These are phyloP conservation scores for Yarrowia alimentaria DNA, from an alignment of 805 yeast genomes.

Conservation along the genomic window DNA sequence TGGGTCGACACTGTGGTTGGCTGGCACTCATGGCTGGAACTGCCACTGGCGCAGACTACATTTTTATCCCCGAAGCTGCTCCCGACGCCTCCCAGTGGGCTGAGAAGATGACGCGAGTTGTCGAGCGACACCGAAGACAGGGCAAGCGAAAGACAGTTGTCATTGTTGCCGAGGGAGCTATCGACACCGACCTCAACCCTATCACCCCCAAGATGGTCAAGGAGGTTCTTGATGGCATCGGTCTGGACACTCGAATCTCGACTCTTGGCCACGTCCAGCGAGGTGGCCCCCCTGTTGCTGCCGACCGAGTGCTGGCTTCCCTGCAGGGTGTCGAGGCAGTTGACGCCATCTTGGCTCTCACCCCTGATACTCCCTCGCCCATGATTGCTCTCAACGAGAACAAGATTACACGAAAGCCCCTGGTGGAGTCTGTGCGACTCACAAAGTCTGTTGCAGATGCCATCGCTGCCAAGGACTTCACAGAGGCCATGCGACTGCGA, in stretches of 20 bases:
- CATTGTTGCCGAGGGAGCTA: slow-evolving; percentile 97
- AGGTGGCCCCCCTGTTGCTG: slow-evolving; percentile 98
- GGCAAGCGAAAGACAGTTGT: slow-evolving; percentile 95
- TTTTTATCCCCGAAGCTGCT: slow-evolving; percentile 93
- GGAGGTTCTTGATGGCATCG: slow-evolving; percentile 68
- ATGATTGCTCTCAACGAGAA: slow-evolving; percentile 88
- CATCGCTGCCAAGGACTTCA: slow-evolving; percentile 73
- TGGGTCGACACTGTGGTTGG: slow-evolving; percentile 99
- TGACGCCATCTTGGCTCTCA: slow-evolving; percentile 80
- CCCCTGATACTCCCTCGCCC: slow-evolving; percentile 92
- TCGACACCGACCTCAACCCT: slow-evolving; percentile 74
- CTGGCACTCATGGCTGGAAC: slow-evolving; percentile 96
- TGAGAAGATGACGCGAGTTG: slow-evolving; percentile 71
- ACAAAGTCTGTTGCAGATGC: slow-evolving; percentile 92
- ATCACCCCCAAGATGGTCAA: slow-evolving; percentile 79
- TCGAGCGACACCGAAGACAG: slow-evolving; percentile 71
- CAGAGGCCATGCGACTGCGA: slow-evolving; percentile 80
- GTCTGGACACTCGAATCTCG: slow-evolving; percentile 92
- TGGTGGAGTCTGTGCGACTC: slow-evolving; percentile 83
- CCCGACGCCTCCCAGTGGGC: slow-evolving; percentile 74
- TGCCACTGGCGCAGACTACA: slow-evolving; percentile 93
- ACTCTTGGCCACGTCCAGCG: slow-evolving; percentile 97
- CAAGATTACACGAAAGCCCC: slow-evolving; percentile 76
- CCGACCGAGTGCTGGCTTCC: slow-evolving; percentile 86
- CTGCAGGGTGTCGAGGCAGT: slow-evolving; percentile 98